phyloP scores from a whole-genome alignment of 2,329 filamentous ascomycete species.

The Trichoderma sp. region DNA sequence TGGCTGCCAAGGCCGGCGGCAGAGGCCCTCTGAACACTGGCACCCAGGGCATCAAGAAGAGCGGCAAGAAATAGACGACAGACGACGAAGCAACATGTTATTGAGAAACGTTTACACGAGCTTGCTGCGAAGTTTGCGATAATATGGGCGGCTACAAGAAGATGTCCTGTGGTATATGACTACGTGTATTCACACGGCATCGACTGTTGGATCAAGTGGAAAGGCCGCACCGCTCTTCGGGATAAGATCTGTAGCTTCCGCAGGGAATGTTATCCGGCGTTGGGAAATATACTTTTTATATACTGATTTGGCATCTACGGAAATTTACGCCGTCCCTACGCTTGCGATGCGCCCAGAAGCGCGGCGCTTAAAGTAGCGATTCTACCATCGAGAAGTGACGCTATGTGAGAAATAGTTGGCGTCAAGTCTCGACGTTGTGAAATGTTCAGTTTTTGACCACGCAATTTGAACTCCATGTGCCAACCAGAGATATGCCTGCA shows the following conservation, averaged over 20 bases:
- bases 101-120: conserved; percentile 22
- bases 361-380: neutral
- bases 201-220: neutral
- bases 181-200: neutral
- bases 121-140: neutral
- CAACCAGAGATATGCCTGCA: neutral
- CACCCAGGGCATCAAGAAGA: conserved; percentile 94
- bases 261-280: conserved; percentile 13
- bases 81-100: neutral
- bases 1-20: conserved; percentile 79
- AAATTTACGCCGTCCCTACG: neutral
- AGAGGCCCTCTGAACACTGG: conserved; percentile 89
- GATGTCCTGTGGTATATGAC: neutral
- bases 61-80: conserved; percentile 81
- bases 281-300: conserved; percentile 6
- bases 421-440: neutral
- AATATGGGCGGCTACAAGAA: neutral
- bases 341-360: neutral
- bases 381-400: neutral
- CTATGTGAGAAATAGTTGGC: neutral
- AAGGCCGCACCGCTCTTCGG: neutral
- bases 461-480: neutral
- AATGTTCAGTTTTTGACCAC: neutral
- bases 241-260: conserved; percentile 5
- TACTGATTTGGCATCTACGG: neutral